Base-by-base conservation (phyloP, 345 rosid genomes). In the Ailanthus altissimus region DNA sequence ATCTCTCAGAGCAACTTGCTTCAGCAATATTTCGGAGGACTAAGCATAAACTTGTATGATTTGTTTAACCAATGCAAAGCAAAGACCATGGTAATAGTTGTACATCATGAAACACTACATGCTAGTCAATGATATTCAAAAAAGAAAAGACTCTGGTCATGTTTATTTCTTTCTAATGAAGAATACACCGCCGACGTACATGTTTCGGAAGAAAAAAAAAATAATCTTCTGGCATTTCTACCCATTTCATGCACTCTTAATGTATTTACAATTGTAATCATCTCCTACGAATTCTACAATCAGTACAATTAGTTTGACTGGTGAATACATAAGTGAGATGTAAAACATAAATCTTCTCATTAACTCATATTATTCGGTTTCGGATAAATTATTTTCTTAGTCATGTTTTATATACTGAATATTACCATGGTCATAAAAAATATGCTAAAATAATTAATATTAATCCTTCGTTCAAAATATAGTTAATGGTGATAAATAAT, bases 1-100 rank as follows among this genome's bases (percentile, higher is more conserved):
- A 42, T 69, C 61, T 71, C 65, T 80, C 42, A 10, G 61, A 56
- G n/a, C 47, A 16, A 21, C 2, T 74, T 85, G 81, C 58, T 73
- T 79, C 6, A 6, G 67, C 50, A 70, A 54, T 49, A 38, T 38
- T 0, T 75, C 25, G 28, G 21, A 49, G 40, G 26, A 28, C 28
- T 36, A 46, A 67, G 56, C 56, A 13, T 21, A 67, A 23, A 13
- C 8, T 21, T 62, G 67, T 4, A 1, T 32, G 67, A 62, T 36
- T 8, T 32, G 1, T 15, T 26, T 10, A 9, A 32, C n/a, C 15
- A 8, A 32, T 70, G 15, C 73, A 50, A 32, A 20, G 15, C 73
- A 50, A 32, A 20, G 25, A 21, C 61, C 14, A 54, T 54, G 13
- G 10, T 1, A 11, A n/a, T 36, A 5, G 12, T 6, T 66, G 47